Conservation (phyloP, 805 yeast species). For the Cyberlindnera nakhonratchasimensis region DNA sequence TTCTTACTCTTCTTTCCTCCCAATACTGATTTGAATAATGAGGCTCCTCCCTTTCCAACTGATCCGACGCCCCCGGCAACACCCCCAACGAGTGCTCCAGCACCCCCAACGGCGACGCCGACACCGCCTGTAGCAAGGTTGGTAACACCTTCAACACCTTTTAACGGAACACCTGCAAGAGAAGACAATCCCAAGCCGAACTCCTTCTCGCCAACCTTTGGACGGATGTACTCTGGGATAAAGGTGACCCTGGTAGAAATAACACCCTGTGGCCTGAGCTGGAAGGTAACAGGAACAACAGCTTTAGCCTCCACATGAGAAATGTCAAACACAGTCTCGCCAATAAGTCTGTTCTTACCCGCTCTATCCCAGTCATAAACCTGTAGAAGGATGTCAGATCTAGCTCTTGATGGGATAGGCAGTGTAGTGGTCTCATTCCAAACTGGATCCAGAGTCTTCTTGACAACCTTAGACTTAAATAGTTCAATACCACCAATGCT, state of each 20-base stretch:
- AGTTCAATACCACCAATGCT: slow-evolving; percentile 50
- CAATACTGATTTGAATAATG: slow-evolving; percentile 33
- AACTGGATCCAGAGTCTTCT: slow-evolving; percentile 65
- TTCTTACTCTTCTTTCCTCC: slow-evolving; percentile 29
- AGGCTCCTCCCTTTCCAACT: slow-evolving; percentile 43
- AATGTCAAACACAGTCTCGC: slow-evolving; percentile 48
- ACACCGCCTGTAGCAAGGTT: slow-evolving; percentile 41
- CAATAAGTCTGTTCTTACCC: slow-evolving; percentile 62
- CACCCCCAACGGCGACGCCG: slow-evolving; percentile 38
- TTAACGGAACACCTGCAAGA: slow-evolving; percentile 45
- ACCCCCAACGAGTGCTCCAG: slow-evolving; percentile 44
- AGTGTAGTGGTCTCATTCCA: slow-evolving; percentile 70
- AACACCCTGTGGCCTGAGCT: slow-evolving; percentile 62
- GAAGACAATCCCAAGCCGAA: slow-evolving; percentile 40
- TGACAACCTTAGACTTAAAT: slow-evolving; percentile 56
- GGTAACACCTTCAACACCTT: slow-evolving; percentile 41
- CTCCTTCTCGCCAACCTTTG: slow-evolving; percentile 44
- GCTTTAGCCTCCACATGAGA: slow-evolving; percentile 44
- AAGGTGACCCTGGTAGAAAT: slow-evolving; percentile 53
- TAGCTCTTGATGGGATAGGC: slow-evolving; percentile 60
- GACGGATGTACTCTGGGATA: slow-evolving; percentile 63
- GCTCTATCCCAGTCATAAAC: slow-evolving; percentile 79
- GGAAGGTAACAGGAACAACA: slow-evolving; percentile 43
- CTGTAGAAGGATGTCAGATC: slow-evolving; percentile 44
- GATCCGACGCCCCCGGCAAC: slow-evolving; percentile 48